Conservation (phyloP, 306 rosid species). For the Cucurbita maxima region DNA sequence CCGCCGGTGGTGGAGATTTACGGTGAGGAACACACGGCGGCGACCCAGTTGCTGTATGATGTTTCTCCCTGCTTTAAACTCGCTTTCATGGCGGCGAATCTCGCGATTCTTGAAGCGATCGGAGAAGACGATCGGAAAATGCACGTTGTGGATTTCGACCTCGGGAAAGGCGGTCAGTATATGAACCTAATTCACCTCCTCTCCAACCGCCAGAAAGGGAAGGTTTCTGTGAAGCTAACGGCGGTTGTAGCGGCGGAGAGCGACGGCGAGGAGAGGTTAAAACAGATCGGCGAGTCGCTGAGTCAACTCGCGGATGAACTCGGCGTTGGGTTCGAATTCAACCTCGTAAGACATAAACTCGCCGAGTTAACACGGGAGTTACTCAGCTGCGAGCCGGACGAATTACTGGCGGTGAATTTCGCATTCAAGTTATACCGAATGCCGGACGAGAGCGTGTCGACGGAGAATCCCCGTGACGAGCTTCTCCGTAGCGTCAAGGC, state of each 20-base stretch:
- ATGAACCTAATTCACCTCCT: slow-evolving; percentile 33
- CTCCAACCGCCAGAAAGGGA: slow-evolving; percentile 16
- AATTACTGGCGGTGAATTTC: slow-evolving; percentile 48
- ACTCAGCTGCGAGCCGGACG: slow-evolving; percentile 41
- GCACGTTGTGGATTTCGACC: slow-evolving; percentile 73
- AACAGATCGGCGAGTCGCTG: slow-evolving; percentile 20
- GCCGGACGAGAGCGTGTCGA: slow-evolving; percentile 87
- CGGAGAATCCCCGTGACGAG: slow-evolving; percentile 78
- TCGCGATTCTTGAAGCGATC: slow-evolving; percentile 55
- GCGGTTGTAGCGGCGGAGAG: slow-evolving; percentile 21
- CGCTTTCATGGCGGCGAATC: slow-evolving; percentile 63
- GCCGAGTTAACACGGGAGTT: slow-evolving; percentile 67
- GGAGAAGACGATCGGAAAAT: slow-evolving; percentile 28
- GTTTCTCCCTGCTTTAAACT: slow-evolving; percentile 38
- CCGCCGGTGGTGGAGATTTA: slow-evolving; percentile 35
- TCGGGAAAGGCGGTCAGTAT: slow-evolving; percentile 60
- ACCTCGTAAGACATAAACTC: slow-evolving; percentile 18
- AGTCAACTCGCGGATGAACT: slow-evolving; percentile 14
- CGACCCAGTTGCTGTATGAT: slow-evolving; percentile 52
- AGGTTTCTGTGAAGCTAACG: slow-evolving; percentile 27
- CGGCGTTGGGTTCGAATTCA: slow-evolving; percentile 30
- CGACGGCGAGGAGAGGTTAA: slow-evolving; percentile 27
- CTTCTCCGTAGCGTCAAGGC: slow-evolving; percentile 70
- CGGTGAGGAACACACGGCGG: slow-evolving; percentile 36
- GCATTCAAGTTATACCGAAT: slow-evolving; percentile 54